Evolutionary conservation across 2,329 filamentous ascomycete species (phyloP).

Genomic region (Pseudogymnoascus verrucosus): DNA sequence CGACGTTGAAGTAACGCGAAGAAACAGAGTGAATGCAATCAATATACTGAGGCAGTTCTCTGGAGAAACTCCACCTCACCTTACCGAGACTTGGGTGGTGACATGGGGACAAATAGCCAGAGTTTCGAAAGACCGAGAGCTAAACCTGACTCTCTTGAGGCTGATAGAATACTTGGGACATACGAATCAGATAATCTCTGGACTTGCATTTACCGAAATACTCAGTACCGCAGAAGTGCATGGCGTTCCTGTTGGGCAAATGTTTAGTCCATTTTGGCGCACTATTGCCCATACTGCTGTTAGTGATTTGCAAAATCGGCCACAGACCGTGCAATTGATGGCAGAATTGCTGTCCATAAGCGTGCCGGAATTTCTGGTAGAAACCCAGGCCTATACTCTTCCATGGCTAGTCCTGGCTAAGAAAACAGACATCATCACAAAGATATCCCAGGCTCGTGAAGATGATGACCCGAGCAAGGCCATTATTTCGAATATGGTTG

Average conservation of each 20-base stretch:
- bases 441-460: conserved; percentile 70
- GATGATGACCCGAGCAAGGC: conserved; percentile 53
- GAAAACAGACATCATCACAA: conserved; percentile 68
- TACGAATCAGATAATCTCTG: conserved; percentile 68
- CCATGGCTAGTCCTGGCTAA: conserved; percentile 79
- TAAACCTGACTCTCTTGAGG: conserved; percentile 77
- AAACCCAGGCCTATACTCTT: conserved; percentile 73
- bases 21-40: conserved; percentile 63
- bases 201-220: conserved; percentile 77
- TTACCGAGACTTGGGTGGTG: conserved; percentile 78
- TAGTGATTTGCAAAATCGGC: conserved; percentile 70
- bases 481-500: conserved; percentile 47
- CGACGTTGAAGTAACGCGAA: conserved; percentile 41
- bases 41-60: conserved; percentile 65
- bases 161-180: conserved; percentile 84
- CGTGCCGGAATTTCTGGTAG: conserved; percentile 63
- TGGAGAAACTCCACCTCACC: conserved; percentile 55
- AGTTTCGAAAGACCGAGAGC: conserved; percentile 68
- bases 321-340: conserved; percentile 73
- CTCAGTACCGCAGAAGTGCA: conserved; percentile 62
- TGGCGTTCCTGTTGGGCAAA: conserved; percentile 51
- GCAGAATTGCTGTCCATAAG: conserved; percentile 74
- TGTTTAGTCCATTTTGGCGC: conserved; percentile 85
- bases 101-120: conserved; percentile 76
- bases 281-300: conserved; percentile 74